Conservation (phyloP, 371 early-diverging fungal genomes). For the Actinomucor elegans region DNA sequence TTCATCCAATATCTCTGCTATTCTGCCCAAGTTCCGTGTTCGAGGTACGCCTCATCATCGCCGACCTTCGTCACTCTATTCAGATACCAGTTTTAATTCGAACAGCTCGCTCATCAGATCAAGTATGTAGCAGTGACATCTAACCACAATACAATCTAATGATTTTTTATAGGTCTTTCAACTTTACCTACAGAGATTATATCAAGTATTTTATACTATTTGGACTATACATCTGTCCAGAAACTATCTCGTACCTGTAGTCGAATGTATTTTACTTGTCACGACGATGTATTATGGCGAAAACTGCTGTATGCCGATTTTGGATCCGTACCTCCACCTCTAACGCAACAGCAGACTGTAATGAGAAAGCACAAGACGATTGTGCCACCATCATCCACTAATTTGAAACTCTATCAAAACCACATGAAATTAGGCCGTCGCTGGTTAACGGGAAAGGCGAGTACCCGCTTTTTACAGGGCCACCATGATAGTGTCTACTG, state of each 20-base stretch:
- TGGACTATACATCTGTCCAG: conserved; percentile 26
- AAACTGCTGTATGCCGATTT: conserved; percentile 24
- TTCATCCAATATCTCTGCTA: conserved; percentile 15
- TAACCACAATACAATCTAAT: background rate
- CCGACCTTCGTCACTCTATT: conserved; percentile 10
- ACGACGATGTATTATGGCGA: conserved; percentile 30
- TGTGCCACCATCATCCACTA: background rate
- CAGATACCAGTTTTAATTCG: background rate
- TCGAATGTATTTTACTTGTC: conserved; percentile 19
- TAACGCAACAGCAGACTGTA: background rate
- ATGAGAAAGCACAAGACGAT: background rate
- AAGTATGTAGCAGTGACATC: background rate
- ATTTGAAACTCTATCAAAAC: conserved; percentile 26
- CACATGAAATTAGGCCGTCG: conserved; percentile 25
- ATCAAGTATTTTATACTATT: conserved; percentile 17
- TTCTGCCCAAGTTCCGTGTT: conserved; percentile 18
- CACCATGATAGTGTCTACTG: conserved; percentile 95
- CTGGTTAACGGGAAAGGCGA: conserved; percentile 39
- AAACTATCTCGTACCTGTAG: conserved; percentile 25
- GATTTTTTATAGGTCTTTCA: background rate
- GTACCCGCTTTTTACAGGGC: conserved; percentile 59
- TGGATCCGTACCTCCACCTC: conserved; percentile 6
- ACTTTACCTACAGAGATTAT: conserved; percentile 28
- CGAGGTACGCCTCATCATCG: conserved; percentile 1
- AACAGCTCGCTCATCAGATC: background rate